A percentile compares a stretch with the other conserved stretches of the same genome.
Evolutionary conservation across 2,329 filamentous ascomycete species (phyloP).

Genomic region (Falciphora oryzae): DNA sequence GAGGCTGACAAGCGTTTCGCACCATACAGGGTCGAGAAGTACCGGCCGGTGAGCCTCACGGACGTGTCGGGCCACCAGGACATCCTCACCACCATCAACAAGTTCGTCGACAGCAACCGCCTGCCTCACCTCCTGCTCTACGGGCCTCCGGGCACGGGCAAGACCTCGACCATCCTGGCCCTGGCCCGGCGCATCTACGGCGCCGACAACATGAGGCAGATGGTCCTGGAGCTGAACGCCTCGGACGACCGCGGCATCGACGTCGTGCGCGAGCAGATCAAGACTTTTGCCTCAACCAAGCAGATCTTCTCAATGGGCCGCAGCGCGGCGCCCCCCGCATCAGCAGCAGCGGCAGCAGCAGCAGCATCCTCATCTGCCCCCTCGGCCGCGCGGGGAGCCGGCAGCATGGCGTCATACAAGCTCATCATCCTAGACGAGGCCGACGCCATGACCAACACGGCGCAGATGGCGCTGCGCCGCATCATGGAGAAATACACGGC

Average conservation of each 20-base stretch:
- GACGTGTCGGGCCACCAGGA: slow-evolving; percentile 97
- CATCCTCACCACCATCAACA: slow-evolving; percentile 95
- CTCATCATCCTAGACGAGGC: slow-evolving; percentile 97
- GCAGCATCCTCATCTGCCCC: slow-evolving; percentile 8
- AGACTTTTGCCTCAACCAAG: slow-evolving; percentile 96
- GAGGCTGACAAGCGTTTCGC: neutral
- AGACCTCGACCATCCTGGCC: slow-evolving; percentile 93
- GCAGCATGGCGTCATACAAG: slow-evolving; percentile 72
- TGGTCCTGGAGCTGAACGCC: slow-evolving; percentile 97
- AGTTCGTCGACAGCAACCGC: slow-evolving; percentile 90
- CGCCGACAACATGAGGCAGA: slow-evolving; percentile 85
- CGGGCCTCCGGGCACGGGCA: slow-evolving; percentile 92
- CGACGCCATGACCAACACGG: slow-evolving; percentile 99
- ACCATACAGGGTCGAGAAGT: slow-evolving; percentile 80
- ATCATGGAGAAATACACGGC: slow-evolving; percentile 99
- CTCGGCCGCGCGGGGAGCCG: slow-evolving; percentile 26
- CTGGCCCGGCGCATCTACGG: slow-evolving; percentile 93
- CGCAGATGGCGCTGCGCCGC: slow-evolving; percentile 91
- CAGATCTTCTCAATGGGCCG: slow-evolving; percentile 77
- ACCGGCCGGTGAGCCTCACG: slow-evolving; percentile 78
- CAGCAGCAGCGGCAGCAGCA: slow-evolving; percentile 29
- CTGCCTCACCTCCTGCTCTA: slow-evolving; percentile 95
- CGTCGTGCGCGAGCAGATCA: slow-evolving; percentile 97
- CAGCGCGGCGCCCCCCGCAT: slow-evolving; percentile 28
- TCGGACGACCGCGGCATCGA: slow-evolving; percentile 97